Evolutionary conservation across 257 asterid genomes (phyloP).

Genomic region (Lycium barbarum): DNA sequence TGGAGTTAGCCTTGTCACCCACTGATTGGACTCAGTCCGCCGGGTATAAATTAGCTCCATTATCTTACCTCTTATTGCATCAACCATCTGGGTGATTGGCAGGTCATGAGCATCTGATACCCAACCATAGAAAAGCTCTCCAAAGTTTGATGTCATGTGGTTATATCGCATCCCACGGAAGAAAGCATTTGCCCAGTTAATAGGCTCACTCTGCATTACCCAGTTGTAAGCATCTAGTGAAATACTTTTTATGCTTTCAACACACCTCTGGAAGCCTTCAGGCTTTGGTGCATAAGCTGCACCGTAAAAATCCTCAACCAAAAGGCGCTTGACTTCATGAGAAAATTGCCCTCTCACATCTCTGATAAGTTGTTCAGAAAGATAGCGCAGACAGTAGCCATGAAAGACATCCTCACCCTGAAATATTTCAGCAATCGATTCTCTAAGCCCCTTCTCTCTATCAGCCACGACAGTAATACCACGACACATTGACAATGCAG

Average conservation of each 20-base stretch:
- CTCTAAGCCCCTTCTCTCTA: constrained; percentile 85
- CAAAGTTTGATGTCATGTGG: constrained; percentile 77
- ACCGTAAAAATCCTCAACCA: constrained; percentile 76
- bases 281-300: constrained; percentile 73
- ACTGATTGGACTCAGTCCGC: constrained; percentile 61
- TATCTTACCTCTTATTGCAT: constrained; percentile 70
- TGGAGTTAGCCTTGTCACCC: constrained; percentile 83
- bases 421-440: constrained; percentile 73
- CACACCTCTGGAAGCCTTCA: constrained; percentile 71
- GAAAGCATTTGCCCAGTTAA: constrained; percentile 86
- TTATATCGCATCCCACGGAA: constrained; percentile 87
- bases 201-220: constrained; percentile 89
- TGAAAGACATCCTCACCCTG: constrained; percentile 77
- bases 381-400: constrained; percentile 76
- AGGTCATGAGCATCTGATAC: constrained; percentile 85
- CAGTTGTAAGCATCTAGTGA: constrained; percentile 85
- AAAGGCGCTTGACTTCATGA: constrained; percentile 83
- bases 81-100: constrained; percentile 97
- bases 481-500: constrained; percentile 61
- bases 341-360: constrained; percentile 88
- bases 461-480: constrained; percentile 86
- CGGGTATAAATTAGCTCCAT: constrained; percentile 69
- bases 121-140: constrained; percentile 88
- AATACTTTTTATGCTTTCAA: constrained; percentile 77
- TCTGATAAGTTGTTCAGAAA: constrained; percentile 80